These are phyloP conservation scores for Gracilaria domingensis DNA, from an alignment of 23 red algal genomes.

Conservation along the genomic window DNA sequence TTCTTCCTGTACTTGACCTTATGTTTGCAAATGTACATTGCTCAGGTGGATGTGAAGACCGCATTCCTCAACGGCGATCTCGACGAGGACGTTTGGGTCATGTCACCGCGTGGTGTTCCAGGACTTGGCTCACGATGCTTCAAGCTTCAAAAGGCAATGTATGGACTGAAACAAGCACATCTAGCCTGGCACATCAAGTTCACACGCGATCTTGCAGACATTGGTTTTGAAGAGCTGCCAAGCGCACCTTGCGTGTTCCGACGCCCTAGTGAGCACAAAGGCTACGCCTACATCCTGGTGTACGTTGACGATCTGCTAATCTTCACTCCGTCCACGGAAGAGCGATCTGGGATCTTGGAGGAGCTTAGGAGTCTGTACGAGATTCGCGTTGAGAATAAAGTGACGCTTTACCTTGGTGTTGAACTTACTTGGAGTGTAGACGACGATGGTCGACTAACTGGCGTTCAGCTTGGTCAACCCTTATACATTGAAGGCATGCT, in stretches of 20 bases:
- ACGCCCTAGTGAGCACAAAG: not conserved
- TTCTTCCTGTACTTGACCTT: slow-evolving; percentile 29
- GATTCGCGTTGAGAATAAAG: slow-evolving; percentile 9
- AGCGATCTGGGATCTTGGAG: not conserved
- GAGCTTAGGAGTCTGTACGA: slow-evolving; percentile 24
- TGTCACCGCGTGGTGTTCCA: slow-evolving; percentile 27
- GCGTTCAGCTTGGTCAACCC: not conserved
- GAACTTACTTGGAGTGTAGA: not conserved
- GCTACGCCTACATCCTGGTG: slow-evolving; percentile 5
- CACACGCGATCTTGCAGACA: not conserved
- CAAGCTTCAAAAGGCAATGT: slow-evolving; percentile 26
- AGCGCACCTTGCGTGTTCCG: slow-evolving; percentile 14
- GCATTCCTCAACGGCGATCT: slow-evolving; percentile 46
- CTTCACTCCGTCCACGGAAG: not conserved
- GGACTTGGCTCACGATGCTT: slow-evolving; percentile 31
- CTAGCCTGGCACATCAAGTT: slow-evolving; percentile 28
- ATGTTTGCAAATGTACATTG: slow-evolving; percentile 10
- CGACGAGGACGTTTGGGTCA: slow-evolving; percentile 19
- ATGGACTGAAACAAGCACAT: slow-evolving; percentile 29
- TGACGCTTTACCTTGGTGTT: slow-evolving; percentile 15
- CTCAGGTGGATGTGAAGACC: slow-evolving; percentile 22
- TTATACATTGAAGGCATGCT: slow-evolving; percentile 25
- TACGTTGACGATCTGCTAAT: slow-evolving; percentile 44
- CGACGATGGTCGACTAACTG: not conserved
- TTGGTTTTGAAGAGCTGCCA: not conserved